phyloP scores from a whole-genome alignment of 805 yeast genomes.

The Candida golubevii region DNA sequence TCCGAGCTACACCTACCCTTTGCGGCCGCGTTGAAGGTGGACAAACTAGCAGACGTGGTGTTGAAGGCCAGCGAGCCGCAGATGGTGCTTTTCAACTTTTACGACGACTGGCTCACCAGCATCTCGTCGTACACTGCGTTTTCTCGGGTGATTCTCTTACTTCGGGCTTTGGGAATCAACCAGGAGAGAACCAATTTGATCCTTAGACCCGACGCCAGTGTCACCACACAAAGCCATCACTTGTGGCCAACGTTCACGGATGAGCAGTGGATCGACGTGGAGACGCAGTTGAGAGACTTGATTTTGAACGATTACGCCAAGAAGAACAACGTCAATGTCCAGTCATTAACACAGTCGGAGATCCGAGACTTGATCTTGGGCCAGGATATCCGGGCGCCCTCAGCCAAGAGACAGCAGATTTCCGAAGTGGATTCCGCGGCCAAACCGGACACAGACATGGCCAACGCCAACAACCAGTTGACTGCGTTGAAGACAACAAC shows the following conservation, averaged over 20 bases:
- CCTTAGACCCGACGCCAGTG: conserved; percentile 67
- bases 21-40: conserved; percentile 77
- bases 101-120: conserved; percentile 84
- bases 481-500: conserved; percentile 80
- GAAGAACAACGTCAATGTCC: conserved; percentile 79
- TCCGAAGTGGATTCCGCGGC: conserved; percentile 57
- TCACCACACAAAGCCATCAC: conserved; percentile 71
- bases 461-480: conserved; percentile 45
- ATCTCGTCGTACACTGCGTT: conserved; percentile 92
- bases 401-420: conserved; percentile 78
- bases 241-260: conserved; percentile 89
- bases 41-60: conserved; percentile 72
- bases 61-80: conserved; percentile 87
- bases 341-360: conserved; percentile 87
- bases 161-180: conserved; percentile 77
- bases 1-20: conserved; percentile 89
- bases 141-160: conserved; percentile 75
- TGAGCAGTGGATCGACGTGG: conserved; percentile 91
- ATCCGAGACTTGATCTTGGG: conserved; percentile 92
- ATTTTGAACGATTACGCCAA: conserved; percentile 81
- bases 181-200: conserved; percentile 73
- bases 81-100: conserved; percentile 84
- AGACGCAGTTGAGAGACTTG: conserved; percentile 80
- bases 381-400: conserved; percentile 88
- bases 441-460: conserved; percentile 29